Base-by-base conservation (phyloP, 2,329 filamentous ascomycete species). In the Colletotrichum sp. region DNA sequence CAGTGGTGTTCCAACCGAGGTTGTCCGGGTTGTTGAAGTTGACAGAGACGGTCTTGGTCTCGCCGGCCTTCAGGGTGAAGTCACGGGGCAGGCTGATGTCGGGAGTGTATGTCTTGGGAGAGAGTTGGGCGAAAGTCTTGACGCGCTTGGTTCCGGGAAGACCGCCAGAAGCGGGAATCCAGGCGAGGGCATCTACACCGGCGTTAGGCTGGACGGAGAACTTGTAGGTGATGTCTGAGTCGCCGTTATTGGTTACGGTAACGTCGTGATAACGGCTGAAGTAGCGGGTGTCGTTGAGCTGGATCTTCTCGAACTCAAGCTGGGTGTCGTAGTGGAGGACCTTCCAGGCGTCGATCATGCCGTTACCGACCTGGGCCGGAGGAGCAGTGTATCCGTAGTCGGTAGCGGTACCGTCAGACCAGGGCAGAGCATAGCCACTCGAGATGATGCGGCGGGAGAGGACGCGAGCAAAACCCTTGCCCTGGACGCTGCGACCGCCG, bases 241-340 rank as follows among this genome's bases (percentile, higher is more conserved):
- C 79, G 65, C 82, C 86, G 39, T 82, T 81, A 78, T 88, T 88
- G 67, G 81, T 84, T 74, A 88, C 81, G 60, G 77, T 77, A 10
- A 82, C 68, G 3, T 79, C 74, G 76, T 80, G 78, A 44, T 80
- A 79, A 60, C 77, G 78, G 49, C 80, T 77, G 78, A 88, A 85
- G 77, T 86, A 79, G 60, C 82, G 82, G 7, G 87, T 88, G 76
- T 89, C 87, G 75, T 89, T 89, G 76, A 89, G 84, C 39, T 83
- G 82, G 34, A 89, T 83, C 76, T 84, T 86, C 32, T 84, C 83
- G 6, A 84, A 85, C 24, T 83, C 82, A 44, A 89, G 79, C n/a
- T 80, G 76, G 5, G 85, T 86, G 5, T 78, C 83, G 24, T 86
- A 83, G 55, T 85, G 81, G 10, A 88, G 81, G 5, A 87, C 83